A percentile compares a stretch with the other conserved stretches of the same genome.
Evolutionary conservation across 371 early-diverging fungal genomes (phyloP).

Genomic region (Actinomortierella ambigua): DNA sequence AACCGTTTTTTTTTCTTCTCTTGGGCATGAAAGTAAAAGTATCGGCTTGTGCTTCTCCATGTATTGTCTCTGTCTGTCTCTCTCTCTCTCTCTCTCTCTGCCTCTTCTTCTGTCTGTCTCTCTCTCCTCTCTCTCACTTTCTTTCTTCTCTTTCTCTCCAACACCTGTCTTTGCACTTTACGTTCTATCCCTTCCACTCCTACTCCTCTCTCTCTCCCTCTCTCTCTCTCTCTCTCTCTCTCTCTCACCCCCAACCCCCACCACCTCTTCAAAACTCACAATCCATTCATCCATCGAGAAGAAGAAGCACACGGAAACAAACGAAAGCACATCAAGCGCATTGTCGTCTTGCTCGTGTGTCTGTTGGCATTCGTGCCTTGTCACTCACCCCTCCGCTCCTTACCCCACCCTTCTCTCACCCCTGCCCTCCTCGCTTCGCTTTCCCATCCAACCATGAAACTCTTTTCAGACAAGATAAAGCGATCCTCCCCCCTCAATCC

Average conservation of each 20-base stretch:
- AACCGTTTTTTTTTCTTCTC: background rate
- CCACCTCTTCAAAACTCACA: background rate
- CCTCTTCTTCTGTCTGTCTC: background rate
- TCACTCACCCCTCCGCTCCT: background rate
- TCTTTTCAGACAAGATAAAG: conserved; percentile 36
- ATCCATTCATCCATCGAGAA: background rate
- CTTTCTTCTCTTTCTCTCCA: conserved; percentile 5
- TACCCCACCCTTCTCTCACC: background rate
- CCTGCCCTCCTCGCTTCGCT: background rate
- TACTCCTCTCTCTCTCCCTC: conserved; percentile 3
- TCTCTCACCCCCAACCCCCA: background rate
- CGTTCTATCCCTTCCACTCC: background rate
- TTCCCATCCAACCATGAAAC: conserved; percentile 9
- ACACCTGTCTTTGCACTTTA: background rate
- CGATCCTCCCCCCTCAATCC: conserved; percentile 46
- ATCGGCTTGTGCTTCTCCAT: background rate
- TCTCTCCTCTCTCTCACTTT: conserved; percentile 7
- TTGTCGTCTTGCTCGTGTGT: background rate
- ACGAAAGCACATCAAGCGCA: too few species aligned
- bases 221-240: background rate
- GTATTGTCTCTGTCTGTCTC: background rate
- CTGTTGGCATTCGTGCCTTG: background rate
- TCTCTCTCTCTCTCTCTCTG: background rate
- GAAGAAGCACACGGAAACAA: too few species aligned
- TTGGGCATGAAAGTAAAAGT: background rate